These are phyloP conservation scores for Xylaria hypoxylon DNA, from an alignment of 2,329 filamentous ascomycete species.

Conservation along the genomic window DNA sequence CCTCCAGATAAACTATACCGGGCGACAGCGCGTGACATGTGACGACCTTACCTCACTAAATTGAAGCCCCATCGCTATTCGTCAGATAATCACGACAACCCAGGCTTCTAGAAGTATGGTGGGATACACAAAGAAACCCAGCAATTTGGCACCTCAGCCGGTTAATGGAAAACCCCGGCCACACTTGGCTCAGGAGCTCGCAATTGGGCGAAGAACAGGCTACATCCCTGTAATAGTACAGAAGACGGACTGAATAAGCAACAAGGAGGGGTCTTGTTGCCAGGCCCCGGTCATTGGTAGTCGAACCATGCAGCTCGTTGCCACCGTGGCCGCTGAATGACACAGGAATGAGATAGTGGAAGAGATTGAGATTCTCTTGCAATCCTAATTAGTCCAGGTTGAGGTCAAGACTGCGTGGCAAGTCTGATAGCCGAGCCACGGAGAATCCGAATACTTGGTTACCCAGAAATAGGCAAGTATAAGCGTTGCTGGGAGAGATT, in stretches of 20 bases:
- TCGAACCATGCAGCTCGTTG: conserved; percentile 13
- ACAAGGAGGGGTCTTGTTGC: conserved; percentile 2
- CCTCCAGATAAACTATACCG: conserved; percentile 24
- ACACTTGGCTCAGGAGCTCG: conserved; percentile 4
- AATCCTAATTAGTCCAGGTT: neutral
- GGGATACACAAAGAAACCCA: conserved; percentile 38
- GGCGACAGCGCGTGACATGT: conserved; percentile 21
- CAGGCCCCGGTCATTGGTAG: conserved; percentile 15
- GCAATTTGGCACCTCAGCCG: conserved; percentile 34
- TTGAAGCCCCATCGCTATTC: conserved; percentile 11
- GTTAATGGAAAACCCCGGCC: conserved; percentile 24
- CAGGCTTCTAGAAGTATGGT: conserved; percentile 37
- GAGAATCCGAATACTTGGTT: neutral
- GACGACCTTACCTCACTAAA: conserved; percentile 21
- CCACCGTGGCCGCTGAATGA: neutral
- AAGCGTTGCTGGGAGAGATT: conserved; percentile 7
- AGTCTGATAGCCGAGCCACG: neutral
- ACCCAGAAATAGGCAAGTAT: conserved; percentile 13
- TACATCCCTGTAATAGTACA: conserved; percentile 6
- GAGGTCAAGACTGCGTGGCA: neutral
- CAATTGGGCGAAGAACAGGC: conserved; percentile 31
- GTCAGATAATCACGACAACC: conserved; percentile 16
- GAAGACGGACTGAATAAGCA: conserved; percentile 24
- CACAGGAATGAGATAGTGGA: neutral
- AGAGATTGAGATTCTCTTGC: neutral